phyloP scores from a whole-genome alignment of 345 rosid species.

The Eucalyptus curtisii region DNA sequence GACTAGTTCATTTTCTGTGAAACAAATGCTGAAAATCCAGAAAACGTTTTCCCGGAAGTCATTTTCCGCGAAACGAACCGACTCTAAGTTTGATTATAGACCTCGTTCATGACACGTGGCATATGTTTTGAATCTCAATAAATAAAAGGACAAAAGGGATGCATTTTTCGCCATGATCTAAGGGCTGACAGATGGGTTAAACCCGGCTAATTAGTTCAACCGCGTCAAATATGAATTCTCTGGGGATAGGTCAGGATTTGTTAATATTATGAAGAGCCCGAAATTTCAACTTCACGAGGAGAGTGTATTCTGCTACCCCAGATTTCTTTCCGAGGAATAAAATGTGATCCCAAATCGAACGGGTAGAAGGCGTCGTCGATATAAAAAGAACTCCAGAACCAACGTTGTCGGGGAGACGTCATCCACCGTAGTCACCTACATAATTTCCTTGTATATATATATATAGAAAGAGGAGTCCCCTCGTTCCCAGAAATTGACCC shows the following conservation, averaged over 20 bases:
- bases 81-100: not conserved
- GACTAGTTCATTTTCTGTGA: no score
- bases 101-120: not conserved
- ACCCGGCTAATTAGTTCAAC: not conserved
- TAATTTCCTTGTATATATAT: no score
- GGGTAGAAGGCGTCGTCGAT: not conserved
- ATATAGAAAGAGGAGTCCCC: no score
- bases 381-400: no score
- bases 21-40: no score
- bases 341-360: not conserved
- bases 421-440: no score
- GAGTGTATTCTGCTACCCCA: not conserved
- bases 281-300: not conserved
- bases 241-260: not conserved
- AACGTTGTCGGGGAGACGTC: no score
- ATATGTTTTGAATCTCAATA: not conserved
- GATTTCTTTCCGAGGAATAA: not conserved
- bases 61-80: no score
- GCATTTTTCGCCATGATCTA: not conserved
- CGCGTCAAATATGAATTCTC: not conserved
- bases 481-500: no score
- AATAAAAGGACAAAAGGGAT: not conserved
- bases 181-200: not conserved
- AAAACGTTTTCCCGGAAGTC: no score
- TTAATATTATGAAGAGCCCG: not conserved